phyloP scores from a whole-genome alignment of 106 monocot species.

The Alisma plantagoaquatica region DNA sequence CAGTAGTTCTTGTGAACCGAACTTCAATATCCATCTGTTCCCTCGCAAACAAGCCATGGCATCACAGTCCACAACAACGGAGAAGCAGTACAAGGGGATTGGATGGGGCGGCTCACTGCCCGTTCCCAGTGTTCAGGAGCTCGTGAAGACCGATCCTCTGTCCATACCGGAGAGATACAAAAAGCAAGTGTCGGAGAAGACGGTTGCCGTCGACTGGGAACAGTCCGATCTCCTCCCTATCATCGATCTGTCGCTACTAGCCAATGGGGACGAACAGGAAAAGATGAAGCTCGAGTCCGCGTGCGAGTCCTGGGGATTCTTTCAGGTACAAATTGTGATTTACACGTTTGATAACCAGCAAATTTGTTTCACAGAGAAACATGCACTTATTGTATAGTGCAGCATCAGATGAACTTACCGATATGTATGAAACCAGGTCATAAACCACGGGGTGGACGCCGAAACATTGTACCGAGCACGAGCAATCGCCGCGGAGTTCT shows the following conservation, averaged over 20 bases:
- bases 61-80: too few relatives aligned
- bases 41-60: too few relatives aligned
- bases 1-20: too few relatives aligned
- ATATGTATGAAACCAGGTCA: too few relatives aligned
- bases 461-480: not conserved
- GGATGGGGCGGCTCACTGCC: slow-evolving; percentile 7
- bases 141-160: slow-evolving; percentile 11
- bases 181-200: not conserved
- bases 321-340: slow-evolving; percentile 10
- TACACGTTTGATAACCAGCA: not conserved
- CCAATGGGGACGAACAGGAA: not conserved
- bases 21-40: too few relatives aligned
- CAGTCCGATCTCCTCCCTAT: slow-evolving; percentile 2
- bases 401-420: too few relatives aligned
- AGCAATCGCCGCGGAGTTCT: slow-evolving; percentile 1
- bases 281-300: slow-evolving; percentile 6
- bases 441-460: slow-evolving; percentile 9
- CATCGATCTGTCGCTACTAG: slow-evolving; percentile 11
- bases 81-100: too few relatives aligned
- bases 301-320: slow-evolving; percentile 23
- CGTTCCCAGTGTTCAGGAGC: slow-evolving; percentile 11
- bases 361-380: not conserved
- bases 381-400: too few relatives aligned
- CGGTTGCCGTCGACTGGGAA: not conserved
- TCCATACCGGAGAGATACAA: slow-evolving; percentile 7